Evolutionary conservation across 139 green algal genomes (phyloP), one percentile per base, ranked within the genome.

Genomic region (Deuterostichococcus epilithicus): DNA sequence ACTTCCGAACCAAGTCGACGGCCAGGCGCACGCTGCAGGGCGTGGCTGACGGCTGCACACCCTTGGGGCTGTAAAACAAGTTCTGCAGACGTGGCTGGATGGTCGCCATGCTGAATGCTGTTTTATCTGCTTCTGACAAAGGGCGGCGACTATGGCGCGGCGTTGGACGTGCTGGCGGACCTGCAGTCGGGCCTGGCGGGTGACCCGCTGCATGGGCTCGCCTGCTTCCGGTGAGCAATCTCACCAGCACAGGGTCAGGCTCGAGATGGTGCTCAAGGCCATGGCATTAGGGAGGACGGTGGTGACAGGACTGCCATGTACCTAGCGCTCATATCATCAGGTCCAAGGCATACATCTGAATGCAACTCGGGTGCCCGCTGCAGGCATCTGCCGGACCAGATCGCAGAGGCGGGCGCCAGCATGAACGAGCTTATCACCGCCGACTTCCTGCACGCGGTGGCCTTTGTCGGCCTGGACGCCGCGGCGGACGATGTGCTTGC

Each of bases 131-230:
- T 97, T 72, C 76, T 95, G 42, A 74, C 74, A 0, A 74, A 90
- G 63, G 76, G 73, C 0, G 79, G 52, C 39, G 92, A 97, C 84
- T 96, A 91, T 75, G 83, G 87, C 10, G 90, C 77, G 8, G 89
- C 87, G 0, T 82, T 97, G 35, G 91, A 95, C 33, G 86, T 97
- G 73, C 69, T 95, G 58, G 82, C 87, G 26, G 86, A 93, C 63
- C 76, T 94, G 30, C 78, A 65, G 68, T 44, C 60, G 1, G 45
- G 60, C 1, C 42, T 15, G 33, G 25, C 32, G 25, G 68, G 79
- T 38, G 65, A 83, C 47, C 47, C 68, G 25, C 58, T 85, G 20
- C 34, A 74, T 22, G 85, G 90, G 25, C 52, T 94, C 18, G 52
- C 52, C 26, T 63, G 52, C 52, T 63, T 63, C 52, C 26, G 52